Base-by-base conservation (phyloP, 1,139 yeast genomes). In the Cylindricascospora bacillispora region DNA sequence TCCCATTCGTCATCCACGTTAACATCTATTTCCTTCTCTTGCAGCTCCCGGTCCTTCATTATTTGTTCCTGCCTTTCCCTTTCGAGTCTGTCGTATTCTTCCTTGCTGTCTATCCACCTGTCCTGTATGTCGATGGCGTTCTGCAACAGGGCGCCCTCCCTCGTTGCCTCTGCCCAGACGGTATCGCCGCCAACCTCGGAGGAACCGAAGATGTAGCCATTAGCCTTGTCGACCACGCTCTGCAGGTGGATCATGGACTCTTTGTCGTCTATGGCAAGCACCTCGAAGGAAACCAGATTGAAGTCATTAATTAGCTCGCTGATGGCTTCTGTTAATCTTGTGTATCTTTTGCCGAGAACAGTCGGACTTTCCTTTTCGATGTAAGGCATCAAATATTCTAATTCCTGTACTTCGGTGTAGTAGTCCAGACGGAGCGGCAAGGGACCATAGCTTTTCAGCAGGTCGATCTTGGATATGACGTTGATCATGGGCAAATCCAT, bases 141-240 rank as follows among this genome's bases (percentile, higher is more conserved):
- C 14, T 44, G 50, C 28, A 51, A 42, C 3, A 67, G 70, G 0
- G 66, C 63, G 2, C 85, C 81, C 43, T 81, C 89, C 38, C 98
- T 65, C 1, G 89, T 70, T 0, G 95, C 95, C 44, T 86, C 95
- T 11, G 86, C 80, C 98, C 98, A 92, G 3, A 89, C 74, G 0
- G 92, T 70, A 51, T 92, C 99, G 12, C 97, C 97, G 3, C 95
- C 95, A 10, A 86, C 65, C 44, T 92, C 99, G 20, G 85, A 79
- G 2, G 85, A 61, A 0, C 99, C 99, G 60, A 82, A 85, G 42
- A 81, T 68, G 51, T 92, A 92, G 0, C 99, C 99, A 43, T 77
- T 81, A 2, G 95, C 92, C 49, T 80, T 83, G 50, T 92, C 99
- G 10, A 92, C 71, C 1, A 72, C 63, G 11, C 79, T 67, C 32